A percentile compares a stretch with the other conserved stretches of the same genome.
These are phyloP conservation scores for Fomitopsis pulvina DNA, from an alignment of 768 basidiomycete species.

Conservation along the genomic window DNA sequence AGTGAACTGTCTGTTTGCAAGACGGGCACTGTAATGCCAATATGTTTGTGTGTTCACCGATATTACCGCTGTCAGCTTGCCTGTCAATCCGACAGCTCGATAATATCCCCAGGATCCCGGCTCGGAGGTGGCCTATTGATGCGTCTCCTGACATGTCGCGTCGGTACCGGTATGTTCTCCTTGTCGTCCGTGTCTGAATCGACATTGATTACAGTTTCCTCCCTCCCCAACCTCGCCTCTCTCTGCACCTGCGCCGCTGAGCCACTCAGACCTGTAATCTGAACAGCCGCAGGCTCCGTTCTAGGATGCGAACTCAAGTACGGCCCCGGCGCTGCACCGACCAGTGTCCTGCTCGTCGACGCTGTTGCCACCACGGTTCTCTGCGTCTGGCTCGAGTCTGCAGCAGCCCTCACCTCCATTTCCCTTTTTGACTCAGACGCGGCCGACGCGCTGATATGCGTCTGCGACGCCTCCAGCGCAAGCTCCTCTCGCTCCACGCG, in stretches of 20 bases:
- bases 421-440: neutral
- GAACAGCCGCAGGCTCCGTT: too few species aligned
- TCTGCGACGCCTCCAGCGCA: constrained; percentile 1
- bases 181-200: constrained; percentile 49
- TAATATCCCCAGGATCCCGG: constrained; percentile 34
- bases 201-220: constrained; percentile 36
- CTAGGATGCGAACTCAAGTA: too few species aligned
- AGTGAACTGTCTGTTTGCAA: too few species aligned
- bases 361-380: neutral
- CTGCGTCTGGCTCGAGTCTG: neutral
- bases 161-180: constrained; percentile 51
- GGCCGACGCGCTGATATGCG: neutral
- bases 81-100: constrained; percentile 47
- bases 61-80: neutral
- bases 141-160: constrained; percentile 43
- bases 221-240: neutral
- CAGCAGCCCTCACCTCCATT: neutral
- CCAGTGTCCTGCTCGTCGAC: neutral
- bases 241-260: too few species aligned
- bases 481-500: constrained; percentile 25
- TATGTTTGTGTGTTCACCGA: too few species aligned
- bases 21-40: too few species aligned
- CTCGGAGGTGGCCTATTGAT: constrained; percentile 16
- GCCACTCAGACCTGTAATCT: too few species aligned
- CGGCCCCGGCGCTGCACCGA: neutral